phyloP scores from a whole-genome alignment of 1,284 basidiomycete genomes.

The Puccinia brachypodii region DNA sequence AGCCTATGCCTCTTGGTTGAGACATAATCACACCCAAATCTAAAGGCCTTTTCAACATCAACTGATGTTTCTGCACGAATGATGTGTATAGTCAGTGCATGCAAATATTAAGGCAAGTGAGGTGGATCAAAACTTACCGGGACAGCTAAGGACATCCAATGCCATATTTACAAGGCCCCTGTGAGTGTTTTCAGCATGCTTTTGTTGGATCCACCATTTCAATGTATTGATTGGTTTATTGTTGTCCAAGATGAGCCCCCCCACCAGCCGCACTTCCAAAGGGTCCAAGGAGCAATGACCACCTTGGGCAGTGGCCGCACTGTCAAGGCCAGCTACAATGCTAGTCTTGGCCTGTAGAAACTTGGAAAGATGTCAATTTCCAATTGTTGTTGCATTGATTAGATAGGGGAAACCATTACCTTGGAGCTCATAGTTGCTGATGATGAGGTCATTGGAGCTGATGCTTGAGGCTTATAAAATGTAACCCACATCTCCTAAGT shows the following conservation, averaged over 20 bases:
- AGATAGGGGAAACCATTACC: background rate
- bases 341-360: background rate
- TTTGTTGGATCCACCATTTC: background rate
- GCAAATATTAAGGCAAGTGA: background rate
- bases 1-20: background rate
- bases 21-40: background rate
- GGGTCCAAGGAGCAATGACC: background rate
- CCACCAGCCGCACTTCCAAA: background rate
- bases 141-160: background rate
- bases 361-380: background rate
- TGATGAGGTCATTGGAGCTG: background rate
- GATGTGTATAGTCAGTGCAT: background rate
- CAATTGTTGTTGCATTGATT: background rate
- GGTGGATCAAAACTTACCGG: background rate
- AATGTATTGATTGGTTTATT: background rate
- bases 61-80: background rate
- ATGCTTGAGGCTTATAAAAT: background rate
- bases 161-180: background rate
- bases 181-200: background rate
- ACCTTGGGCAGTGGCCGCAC: background rate
- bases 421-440: background rate
- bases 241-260: background rate
- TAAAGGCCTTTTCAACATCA: background rate
- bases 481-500: background rate
- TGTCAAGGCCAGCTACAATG: background rate